phyloP scores from a whole-genome alignment of 345 rosid genomes.

The Lepidium aucheri region DNA sequence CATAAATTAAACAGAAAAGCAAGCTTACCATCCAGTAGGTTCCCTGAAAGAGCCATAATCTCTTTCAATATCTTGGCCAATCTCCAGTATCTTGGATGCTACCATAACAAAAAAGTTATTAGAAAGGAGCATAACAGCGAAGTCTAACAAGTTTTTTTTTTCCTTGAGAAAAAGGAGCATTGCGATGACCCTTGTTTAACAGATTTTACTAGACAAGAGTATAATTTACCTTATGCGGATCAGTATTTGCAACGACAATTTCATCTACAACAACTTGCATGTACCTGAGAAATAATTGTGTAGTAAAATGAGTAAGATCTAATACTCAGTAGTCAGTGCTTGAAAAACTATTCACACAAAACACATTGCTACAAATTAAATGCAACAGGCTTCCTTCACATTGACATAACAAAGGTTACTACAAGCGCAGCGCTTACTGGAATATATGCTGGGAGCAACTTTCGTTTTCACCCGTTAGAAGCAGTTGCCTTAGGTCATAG shows the following conservation, averaged over 20 bases:
- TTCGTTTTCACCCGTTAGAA: conserved; percentile 72
- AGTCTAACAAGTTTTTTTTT: neutral
- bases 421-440: conserved; percentile 44
- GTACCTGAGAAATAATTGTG: conserved; percentile 42
- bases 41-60: conserved; percentile 50
- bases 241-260: conserved; percentile 54
- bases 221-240: conserved; percentile 53
- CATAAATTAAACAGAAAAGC: neutral
- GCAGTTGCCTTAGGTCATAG: conserved; percentile 75
- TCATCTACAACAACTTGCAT: conserved; percentile 97
- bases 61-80: conserved; percentile 63
- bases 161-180: neutral
- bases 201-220: conserved; percentile 1
- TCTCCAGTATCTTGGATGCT: conserved; percentile 86
- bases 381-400: neutral
- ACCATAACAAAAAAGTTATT: conserved; percentile 19
- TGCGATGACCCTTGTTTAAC: neutral
- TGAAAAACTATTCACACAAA: neutral
- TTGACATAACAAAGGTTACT: neutral
- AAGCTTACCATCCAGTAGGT: conserved; percentile 57
- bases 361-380: conserved; percentile 2
- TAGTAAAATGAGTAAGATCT: neutral
- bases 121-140: conserved; percentile 13
- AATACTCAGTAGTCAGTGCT: neutral
- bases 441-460: conserved; percentile 79